Percentiles rank a stretch among this genome's conserved stretches.
These are phyloP conservation scores for Arxiozyma telluris DNA, from an alignment of 1,139 yeast species.

Conservation along the genomic window DNA sequence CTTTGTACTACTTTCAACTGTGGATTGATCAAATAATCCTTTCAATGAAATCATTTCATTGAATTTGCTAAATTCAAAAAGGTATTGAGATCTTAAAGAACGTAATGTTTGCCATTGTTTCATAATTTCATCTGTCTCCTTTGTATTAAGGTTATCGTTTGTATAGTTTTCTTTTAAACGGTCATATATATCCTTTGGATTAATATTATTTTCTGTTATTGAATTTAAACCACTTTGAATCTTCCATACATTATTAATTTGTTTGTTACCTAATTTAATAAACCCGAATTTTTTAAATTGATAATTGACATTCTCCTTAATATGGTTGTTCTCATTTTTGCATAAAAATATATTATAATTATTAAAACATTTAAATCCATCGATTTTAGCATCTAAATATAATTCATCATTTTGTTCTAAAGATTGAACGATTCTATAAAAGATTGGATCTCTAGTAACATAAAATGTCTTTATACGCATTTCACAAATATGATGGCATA, in stretches of 20 bases:
- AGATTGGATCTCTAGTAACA: constrained; percentile 19
- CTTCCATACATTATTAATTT: constrained; percentile 27
- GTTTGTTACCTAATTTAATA: constrained; percentile 27
- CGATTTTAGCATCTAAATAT: constrained; percentile 17
- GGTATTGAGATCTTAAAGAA: constrained; percentile 19
- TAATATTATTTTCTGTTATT: constrained; percentile 8
- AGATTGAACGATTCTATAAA: constrained; percentile 11
- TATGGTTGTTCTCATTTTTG: constrained; percentile 3
- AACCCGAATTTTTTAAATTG: constrained; percentile 28
- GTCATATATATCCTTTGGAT: constrained; percentile 15
- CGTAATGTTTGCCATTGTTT: constrained; percentile 28
- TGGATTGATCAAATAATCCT: constrained; percentile 20
- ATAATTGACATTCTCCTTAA: constrained; percentile 9
- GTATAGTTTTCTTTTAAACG: constrained; percentile 8
- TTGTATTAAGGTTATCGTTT: background rate
- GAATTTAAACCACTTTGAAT: constrained; percentile 22
- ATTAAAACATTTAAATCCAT: constrained; percentile 20
- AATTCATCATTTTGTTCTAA: constrained; percentile 14
- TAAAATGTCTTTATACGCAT: constrained; percentile 21
- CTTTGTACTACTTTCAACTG: constrained; percentile 5
- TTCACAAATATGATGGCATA: constrained; percentile 17
- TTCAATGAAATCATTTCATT: constrained; percentile 21
- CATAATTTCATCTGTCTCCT: constrained; percentile 16
- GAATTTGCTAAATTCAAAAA: constrained; percentile 22
- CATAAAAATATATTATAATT: constrained; percentile 6